Conservation (phyloP, 345 rosid genomes). For the Brassica nigra region DNA sequence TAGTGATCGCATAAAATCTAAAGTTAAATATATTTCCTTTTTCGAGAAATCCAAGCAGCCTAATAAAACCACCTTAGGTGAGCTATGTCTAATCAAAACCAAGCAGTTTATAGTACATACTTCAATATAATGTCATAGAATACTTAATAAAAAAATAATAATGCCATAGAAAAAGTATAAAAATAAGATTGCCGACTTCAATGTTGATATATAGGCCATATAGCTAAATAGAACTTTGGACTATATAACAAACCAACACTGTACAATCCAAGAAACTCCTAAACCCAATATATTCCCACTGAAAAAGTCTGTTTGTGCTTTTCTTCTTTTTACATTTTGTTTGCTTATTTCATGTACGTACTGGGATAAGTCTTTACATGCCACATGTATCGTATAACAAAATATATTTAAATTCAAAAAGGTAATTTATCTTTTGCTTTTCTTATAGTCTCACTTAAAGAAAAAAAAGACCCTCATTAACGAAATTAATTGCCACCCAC, state of each 20-base stretch:
- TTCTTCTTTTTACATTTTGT: not conserved
- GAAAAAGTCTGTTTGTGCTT: slow-evolving; percentile 12
- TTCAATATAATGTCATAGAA: not conserved
- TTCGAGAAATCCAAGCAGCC: not conserved
- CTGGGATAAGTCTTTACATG: not conserved
- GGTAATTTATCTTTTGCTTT: not conserved
- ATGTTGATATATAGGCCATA: not conserved
- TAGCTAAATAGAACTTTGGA: not conserved
- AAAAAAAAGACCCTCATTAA: not conserved
- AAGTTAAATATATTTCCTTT: not conserved
- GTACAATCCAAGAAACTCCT: slow-evolving; percentile 13
- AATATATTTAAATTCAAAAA: not conserved
- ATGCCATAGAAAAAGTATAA: too few species aligned
- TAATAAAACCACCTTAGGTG: not conserved
- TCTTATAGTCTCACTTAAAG: not conserved
- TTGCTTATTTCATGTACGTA: not conserved
- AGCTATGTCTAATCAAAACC: not conserved
- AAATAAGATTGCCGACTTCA: not conserved
- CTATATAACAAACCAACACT: slow-evolving; percentile 7
- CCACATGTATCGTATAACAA: not conserved
- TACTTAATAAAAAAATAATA: too few species aligned
- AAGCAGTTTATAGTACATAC: not conserved
- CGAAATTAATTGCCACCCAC: slow-evolving; percentile 19
- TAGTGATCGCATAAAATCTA: not conserved
- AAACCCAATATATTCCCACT: slow-evolving; percentile 31